These are phyloP conservation scores for Plasmodium relictum DNA, from an alignment of 169 alveolate species.

Conservation along the genomic window DNA sequence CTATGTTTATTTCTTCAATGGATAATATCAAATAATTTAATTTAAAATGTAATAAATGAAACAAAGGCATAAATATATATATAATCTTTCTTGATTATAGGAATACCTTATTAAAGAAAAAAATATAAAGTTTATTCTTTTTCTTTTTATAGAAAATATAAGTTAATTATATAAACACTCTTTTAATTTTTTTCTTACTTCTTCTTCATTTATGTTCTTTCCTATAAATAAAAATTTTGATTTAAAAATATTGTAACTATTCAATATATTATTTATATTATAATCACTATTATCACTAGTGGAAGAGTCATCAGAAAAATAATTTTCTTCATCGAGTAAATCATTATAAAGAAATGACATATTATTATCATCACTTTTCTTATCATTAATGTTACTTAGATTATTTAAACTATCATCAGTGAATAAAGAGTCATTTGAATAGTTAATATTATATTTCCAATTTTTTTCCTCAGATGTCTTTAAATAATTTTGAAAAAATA, in stretches of 20 bases:
- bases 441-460: not conserved
- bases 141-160: not conserved
- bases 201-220: conserved; percentile 52
- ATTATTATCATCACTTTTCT: not conserved
- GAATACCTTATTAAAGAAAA: no score
- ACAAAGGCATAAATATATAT: not conserved
- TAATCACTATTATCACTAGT: conserved; percentile 27
- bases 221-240: conserved; percentile 75
- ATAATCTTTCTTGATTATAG: not conserved
- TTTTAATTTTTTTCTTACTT: conserved; percentile 17
- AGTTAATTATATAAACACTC: conserved; percentile 33
- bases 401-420: not conserved
- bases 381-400: not conserved
- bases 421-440: not conserved
- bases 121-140: not conserved
- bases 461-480: not conserved
- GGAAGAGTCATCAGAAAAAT: conserved; percentile 56
- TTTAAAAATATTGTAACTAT: conserved; percentile 2
- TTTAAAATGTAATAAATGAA: not conserved
- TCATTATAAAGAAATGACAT: not conserved
- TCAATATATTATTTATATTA: conserved; percentile 44
- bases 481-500: conserved; percentile 27
- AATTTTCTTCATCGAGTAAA: conserved; percentile 16
- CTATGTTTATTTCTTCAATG: not conserved
- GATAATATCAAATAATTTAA: not conserved